These are phyloP conservation scores for Apiospora malaysiana DNA, from an alignment of 2,329 filamentous ascomycete species.

Conservation along the genomic window DNA sequence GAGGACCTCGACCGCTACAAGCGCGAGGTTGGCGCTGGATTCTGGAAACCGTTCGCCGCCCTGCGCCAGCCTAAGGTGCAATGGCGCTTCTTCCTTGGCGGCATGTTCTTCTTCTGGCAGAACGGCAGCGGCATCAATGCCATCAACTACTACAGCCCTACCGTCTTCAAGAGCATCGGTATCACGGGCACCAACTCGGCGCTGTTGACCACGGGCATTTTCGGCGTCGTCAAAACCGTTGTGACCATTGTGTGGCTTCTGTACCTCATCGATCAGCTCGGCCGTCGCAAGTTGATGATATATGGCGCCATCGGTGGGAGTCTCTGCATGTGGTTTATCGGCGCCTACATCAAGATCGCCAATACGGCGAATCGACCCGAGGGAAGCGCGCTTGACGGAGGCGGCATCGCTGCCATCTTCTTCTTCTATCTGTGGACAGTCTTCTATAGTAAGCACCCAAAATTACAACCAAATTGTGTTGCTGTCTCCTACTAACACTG, in stretches of 20 bases:
- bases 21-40: slow-evolving; percentile 68
- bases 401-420: slow-evolving; percentile 66
- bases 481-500: neutral
- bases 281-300: slow-evolving; percentile 65
- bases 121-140: slow-evolving; percentile 75
- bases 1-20: slow-evolving; percentile 70
- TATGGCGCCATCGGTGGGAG: slow-evolving; percentile 64
- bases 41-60: slow-evolving; percentile 74
- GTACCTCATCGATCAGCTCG: slow-evolving; percentile 65
- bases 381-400: slow-evolving; percentile 36
- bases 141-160: slow-evolving; percentile 68
- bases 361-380: slow-evolving; percentile 43
- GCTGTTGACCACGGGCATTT: slow-evolving; percentile 69
- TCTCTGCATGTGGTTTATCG: slow-evolving; percentile 69
- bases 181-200: slow-evolving; percentile 61
- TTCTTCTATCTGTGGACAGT: slow-evolving; percentile 79
- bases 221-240: slow-evolving; percentile 68
- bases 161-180: slow-evolving; percentile 68
- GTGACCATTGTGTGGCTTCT: slow-evolving; percentile 68
- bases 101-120: slow-evolving; percentile 79
- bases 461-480: too few relatives aligned
- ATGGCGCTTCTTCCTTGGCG: slow-evolving; percentile 76
- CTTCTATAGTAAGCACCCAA: slow-evolving; percentile 62
- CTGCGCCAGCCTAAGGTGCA: slow-evolving; percentile 62
- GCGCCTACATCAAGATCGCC: slow-evolving; percentile 62